phyloP scores from a whole-genome alignment of 2,329 filamentous ascomycete species.

The Didymella keratinophila region DNA sequence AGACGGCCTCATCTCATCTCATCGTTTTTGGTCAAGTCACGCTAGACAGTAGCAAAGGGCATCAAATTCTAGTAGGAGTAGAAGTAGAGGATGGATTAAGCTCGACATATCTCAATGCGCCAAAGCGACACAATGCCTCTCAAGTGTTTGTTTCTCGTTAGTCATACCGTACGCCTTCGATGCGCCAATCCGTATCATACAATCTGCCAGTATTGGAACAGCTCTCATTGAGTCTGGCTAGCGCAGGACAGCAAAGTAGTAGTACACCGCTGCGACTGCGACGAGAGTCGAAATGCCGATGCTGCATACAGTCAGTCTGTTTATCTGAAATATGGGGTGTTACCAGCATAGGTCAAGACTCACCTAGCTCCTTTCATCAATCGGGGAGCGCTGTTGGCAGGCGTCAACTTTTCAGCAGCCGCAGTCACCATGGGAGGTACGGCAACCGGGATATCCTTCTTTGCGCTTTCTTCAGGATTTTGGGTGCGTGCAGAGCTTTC shows the following conservation, averaged over 20 bases:
- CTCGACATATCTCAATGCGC: not conserved
- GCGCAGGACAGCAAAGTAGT: constrained; percentile 4
- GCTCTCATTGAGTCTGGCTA: not conserved
- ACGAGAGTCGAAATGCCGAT: constrained; percentile 16
- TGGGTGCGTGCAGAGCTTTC: constrained; percentile 5
- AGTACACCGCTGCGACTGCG: constrained; percentile 8
- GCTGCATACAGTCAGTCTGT: constrained; percentile 5
- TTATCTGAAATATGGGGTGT: not conserved
- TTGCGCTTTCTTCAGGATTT: not conserved
- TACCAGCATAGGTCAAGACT: constrained; percentile 11
- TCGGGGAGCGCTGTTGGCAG: constrained; percentile 19
- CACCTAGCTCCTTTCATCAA: constrained; percentile 36
- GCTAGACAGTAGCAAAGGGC: not conserved
- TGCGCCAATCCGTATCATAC: constrained; percentile 7
- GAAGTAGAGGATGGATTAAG: constrained; percentile 3
- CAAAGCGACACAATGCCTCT: constrained; percentile 5
- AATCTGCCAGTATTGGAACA: not conserved
- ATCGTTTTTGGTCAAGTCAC: not conserved
- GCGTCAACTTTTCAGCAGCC: constrained; percentile 6
- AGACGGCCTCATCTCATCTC: not conserved
- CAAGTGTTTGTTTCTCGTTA: constrained; percentile 11
- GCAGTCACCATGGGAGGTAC: constrained; percentile 2
- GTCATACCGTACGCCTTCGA: not conserved
- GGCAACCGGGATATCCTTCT: constrained; percentile 7
- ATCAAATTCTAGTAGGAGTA: not conserved